Base-by-base conservation (phyloP, 1,284 basidiomycete genomes). In the Malassezia globosa region DNA sequence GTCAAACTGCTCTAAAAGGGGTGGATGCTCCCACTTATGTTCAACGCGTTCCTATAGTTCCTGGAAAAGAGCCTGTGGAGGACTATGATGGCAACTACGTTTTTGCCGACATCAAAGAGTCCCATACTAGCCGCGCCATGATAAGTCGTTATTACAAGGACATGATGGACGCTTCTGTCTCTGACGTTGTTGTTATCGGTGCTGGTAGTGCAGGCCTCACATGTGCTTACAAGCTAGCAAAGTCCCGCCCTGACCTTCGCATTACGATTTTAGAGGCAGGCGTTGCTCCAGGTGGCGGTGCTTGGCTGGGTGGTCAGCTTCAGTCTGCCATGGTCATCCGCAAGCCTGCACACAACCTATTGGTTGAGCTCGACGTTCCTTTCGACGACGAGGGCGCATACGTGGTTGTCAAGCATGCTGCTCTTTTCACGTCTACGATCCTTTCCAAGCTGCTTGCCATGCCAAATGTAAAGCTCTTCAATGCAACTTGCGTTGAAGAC, bases 301-400 rank as follows among this genome's bases (percentile, higher is more conserved):
- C 63, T 4, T 67, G 64, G 64, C 53, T 64, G 34, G 62, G 83
- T 29, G 85, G 84, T 1, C 84, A 87, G 73, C 75, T 87, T 43
- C 85, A 87, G 84, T 81, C 80, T 1, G 81, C 83, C 0, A 87
- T 87, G 84, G 84, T 87, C 39, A 81, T 87, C 47, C 81, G 84
- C 54, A 87, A 87, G 74, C 85, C 66, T 0, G 84, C 83, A 0
- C 80, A 87, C 67, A 74, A 76, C 44, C 83, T 87, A 75, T 76
- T 87, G 39, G 73, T 75, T 19, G 82, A 85, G 71, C 69, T 87
- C 41, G 83, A 81, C 23, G 80, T 87, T 16, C 79, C 82, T 0
- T 87, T 81, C 68, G 84, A 87, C 56, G 85, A 87, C 70, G 84
- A 87, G 69, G 85, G 84, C 41, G 59, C 77, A 29, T 86, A 67